phyloP scores from a whole-genome alignment of 2,329 filamentous ascomycete species.

The Ascochyta koolunga region DNA sequence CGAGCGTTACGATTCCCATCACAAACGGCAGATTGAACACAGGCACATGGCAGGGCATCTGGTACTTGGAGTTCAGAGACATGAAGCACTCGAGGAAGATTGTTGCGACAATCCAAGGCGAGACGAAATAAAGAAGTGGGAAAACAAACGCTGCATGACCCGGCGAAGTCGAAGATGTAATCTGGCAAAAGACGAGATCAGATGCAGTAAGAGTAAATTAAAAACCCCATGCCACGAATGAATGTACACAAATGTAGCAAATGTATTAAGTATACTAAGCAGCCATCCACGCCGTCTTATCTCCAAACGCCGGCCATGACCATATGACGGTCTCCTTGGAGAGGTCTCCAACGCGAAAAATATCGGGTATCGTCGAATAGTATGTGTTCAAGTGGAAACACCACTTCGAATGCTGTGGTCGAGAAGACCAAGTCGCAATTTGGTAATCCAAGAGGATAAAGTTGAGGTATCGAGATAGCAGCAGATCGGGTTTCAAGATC shows the following conservation, averaged over 20 bases:
- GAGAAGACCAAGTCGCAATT: not conserved
- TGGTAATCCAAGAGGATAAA: not conserved
- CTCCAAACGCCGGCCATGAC: not conserved
- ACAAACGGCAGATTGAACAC: conserved; percentile 77
- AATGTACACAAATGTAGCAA: not conserved
- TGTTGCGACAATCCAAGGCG: conserved; percentile 92
- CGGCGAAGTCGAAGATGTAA: not conserved
- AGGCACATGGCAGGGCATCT: conserved; percentile 86
- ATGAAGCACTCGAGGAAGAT: conserved; percentile 79
- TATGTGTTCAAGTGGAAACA: no score
- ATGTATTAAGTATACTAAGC: not conserved
- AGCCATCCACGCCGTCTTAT: not conserved
- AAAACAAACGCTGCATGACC: not conserved
- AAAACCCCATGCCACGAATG: not conserved
- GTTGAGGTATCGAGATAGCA: not conserved
- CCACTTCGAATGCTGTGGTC: not conserved
- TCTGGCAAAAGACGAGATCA: not conserved
- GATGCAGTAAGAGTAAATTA: not conserved
- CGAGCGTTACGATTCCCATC: conserved; percentile 90
- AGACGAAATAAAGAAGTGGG: conserved; percentile 58
- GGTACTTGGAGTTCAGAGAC: conserved; percentile 88
- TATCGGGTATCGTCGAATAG: not conserved
- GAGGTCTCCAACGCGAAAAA: not conserved
- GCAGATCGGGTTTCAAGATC: not conserved
- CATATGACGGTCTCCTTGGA: no score